Evolutionary conservation across 352 stramenopile genomes (phyloP).

Genomic region (Phytophthora europaea): DNA sequence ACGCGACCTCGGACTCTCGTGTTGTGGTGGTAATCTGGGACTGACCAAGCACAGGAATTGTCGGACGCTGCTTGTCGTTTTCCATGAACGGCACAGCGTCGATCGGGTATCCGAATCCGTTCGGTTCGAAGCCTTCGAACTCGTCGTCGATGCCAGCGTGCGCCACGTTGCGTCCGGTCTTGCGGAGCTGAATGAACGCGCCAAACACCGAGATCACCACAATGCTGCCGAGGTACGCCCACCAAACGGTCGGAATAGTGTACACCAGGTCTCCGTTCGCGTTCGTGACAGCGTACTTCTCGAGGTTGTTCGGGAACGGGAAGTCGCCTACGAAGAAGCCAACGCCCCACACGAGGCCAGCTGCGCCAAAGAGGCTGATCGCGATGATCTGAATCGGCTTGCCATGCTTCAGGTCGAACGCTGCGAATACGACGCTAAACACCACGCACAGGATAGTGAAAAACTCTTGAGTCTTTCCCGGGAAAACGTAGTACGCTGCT

Average conservation of each 20-base stretch:
- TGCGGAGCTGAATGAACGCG: slow-evolving; percentile 44
- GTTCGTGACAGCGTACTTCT: slow-evolving; percentile 35
- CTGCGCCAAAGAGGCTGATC: slow-evolving; percentile 45
- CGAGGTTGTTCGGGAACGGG: slow-evolving; percentile 43
- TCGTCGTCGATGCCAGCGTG: slow-evolving; percentile 26
- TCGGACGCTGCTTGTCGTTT: slow-evolving; percentile 25
- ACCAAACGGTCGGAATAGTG: slow-evolving; percentile 47
- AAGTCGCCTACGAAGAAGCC: slow-evolving; percentile 57
- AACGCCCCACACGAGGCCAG: slow-evolving; percentile 44
- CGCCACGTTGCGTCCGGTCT: slow-evolving; percentile 25
- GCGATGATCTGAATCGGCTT: slow-evolving; percentile 44
- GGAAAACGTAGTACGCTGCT: slow-evolving; percentile 40
- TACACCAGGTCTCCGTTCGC: slow-evolving; percentile 38
- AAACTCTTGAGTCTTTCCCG: slow-evolving; percentile 38
- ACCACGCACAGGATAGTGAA: slow-evolving; percentile 43
- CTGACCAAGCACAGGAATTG: slow-evolving; percentile 23
- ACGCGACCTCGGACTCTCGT: slow-evolving; percentile 27
- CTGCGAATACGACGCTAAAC: slow-evolving; percentile 39
- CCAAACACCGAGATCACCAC: slow-evolving; percentile 43
- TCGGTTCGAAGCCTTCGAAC: slow-evolving; percentile 22
- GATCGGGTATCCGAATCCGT: slow-evolving; percentile 30
- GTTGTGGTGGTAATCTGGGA: slow-evolving; percentile 4
- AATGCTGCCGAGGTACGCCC: slow-evolving; percentile 50
- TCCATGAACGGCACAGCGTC: slow-evolving; percentile 32
- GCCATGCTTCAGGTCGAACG: slow-evolving; percentile 41